These are phyloP conservation scores for Mycena floridula DNA, from an alignment of 768 basidiomycete species.

Conservation along the genomic window DNA sequence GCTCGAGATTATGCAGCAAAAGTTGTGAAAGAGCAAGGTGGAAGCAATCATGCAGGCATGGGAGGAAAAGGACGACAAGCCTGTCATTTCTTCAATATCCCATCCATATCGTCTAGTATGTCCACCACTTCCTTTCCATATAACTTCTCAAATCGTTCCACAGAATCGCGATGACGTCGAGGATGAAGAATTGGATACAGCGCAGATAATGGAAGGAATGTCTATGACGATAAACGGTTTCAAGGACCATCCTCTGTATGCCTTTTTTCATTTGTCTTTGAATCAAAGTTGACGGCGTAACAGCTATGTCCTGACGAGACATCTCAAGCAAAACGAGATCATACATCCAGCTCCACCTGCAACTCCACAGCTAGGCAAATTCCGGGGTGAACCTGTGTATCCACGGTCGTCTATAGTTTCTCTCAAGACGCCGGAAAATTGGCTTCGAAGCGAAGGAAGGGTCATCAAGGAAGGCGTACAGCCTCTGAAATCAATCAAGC, in stretches of 20 bases:
- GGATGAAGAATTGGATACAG: conserved; percentile 77
- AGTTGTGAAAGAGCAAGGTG: conserved; percentile 69
- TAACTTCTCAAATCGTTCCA: conserved; percentile 9
- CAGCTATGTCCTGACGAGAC: conserved; percentile 77
- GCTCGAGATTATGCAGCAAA: conserved; percentile 75
- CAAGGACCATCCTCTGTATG: conserved; percentile 94
- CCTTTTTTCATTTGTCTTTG: too few relatives aligned
- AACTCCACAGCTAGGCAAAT: conserved; percentile 75
- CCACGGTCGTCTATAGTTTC: conserved; percentile 76
- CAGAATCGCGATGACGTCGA: conserved; percentile 92
- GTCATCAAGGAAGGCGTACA: conserved; percentile 66
- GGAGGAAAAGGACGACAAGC: conserved; percentile 55
- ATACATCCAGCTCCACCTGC: conserved; percentile 62
- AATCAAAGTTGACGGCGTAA: too few relatives aligned
- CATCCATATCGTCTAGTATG: conserved; percentile 81
- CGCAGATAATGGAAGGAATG: conserved; percentile 86
- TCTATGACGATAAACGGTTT: conserved; percentile 88
- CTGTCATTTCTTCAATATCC: conserved; percentile 63
- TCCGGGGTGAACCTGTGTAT: conserved; percentile 91
- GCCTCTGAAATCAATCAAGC: conserved; percentile 86
- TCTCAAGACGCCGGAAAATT: conserved; percentile 89
- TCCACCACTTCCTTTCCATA: conserved; percentile 12
- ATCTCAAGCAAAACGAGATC: conserved; percentile 83
- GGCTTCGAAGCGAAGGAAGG: conserved; percentile 83
- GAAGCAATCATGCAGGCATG: conserved; percentile 32